phyloP scores from a whole-genome alignment of 495 filamentous ascomycete genomes.

The Aspergillus hancockii region DNA sequence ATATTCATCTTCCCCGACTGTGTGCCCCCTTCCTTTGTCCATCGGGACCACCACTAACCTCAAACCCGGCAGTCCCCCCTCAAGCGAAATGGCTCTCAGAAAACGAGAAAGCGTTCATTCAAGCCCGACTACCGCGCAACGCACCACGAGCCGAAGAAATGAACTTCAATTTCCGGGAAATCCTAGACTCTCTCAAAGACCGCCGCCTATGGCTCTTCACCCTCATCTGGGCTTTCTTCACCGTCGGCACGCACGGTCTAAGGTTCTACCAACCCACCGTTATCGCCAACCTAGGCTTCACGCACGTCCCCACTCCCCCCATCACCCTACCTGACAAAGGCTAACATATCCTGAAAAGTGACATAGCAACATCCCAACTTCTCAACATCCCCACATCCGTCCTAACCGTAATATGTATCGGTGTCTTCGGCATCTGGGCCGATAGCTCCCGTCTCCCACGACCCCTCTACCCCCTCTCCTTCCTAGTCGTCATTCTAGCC shows the following conservation, averaged over 20 bases:
- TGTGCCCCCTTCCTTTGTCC: too few relatives aligned
- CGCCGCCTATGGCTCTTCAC: conserved; percentile 26
- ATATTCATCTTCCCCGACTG: conserved; percentile 42
- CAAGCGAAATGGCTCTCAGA: conserved; percentile 39
- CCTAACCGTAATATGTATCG: conserved; percentile 17
- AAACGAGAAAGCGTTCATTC: conserved; percentile 38
- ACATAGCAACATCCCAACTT: conserved; percentile 35
- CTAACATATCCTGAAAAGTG: conserved; percentile 11
- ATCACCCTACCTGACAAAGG: too few relatives aligned
- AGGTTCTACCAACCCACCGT: conserved; percentile 44
- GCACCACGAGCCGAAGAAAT: conserved; percentile 36
- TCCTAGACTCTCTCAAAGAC: conserved; percentile 32
- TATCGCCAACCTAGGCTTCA: conserved; percentile 42
- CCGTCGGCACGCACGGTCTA: conserved; percentile 39
- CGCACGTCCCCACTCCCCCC: conserved; percentile 26
- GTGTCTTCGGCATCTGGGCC: conserved; percentile 33
- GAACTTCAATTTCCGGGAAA: conserved; percentile 38
- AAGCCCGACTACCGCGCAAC: conserved; percentile 42
- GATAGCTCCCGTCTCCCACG: conserved; percentile 39
- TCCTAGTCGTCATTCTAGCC: conserved; percentile 36
- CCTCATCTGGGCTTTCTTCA: conserved; percentile 39
- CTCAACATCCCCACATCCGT: conserved; percentile 36
- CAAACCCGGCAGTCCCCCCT: conserved; percentile 32
- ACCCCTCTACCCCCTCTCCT: conserved; percentile 38
- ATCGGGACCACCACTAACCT: too few relatives aligned